Conservation (phyloP, 2,329 filamentous ascomycete species). For the Alternaria sp. region DNA sequence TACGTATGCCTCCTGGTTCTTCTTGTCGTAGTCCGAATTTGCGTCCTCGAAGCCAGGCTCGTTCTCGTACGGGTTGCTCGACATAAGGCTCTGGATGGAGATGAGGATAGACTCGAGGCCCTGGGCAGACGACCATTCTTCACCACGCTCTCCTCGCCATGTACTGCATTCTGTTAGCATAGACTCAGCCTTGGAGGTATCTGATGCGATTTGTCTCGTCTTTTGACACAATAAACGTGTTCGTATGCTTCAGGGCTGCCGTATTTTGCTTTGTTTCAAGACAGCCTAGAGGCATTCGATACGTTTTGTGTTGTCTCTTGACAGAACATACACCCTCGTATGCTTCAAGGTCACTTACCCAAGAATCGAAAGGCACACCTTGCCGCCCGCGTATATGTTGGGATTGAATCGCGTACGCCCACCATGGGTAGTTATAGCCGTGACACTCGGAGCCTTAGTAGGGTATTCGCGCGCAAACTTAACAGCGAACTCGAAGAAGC, state of each 20-base stretch:
- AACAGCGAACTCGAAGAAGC: constrained; percentile 91
- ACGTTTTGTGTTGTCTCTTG: too few relatives aligned
- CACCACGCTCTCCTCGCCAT: constrained; percentile 87
- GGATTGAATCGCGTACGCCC: constrained; percentile 92
- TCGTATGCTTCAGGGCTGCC: too few relatives aligned
- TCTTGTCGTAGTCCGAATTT: constrained; percentile 71
- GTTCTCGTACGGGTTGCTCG: constrained; percentile 90
- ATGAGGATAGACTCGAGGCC: constrained; percentile 92
- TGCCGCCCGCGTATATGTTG: constrained; percentile 90
- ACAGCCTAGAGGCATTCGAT: too few relatives aligned
- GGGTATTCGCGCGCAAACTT: constrained; percentile 88
- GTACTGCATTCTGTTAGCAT: constrained; percentile 64
- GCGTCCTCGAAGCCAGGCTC: constrained; percentile 90
- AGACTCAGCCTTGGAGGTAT: too few relatives aligned
- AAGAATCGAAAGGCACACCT: constrained; percentile 92
- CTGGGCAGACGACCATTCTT: constrained; percentile 96
- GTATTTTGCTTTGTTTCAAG: too few relatives aligned
- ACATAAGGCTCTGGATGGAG: constrained; percentile 97
- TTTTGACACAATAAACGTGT: too few relatives aligned
- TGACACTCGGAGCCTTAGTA: constrained; percentile 64
- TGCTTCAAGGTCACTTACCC: constrained; percentile 62
- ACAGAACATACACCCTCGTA: too few relatives aligned
- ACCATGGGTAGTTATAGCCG: constrained; percentile 83
- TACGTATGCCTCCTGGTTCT: constrained; percentile 75
- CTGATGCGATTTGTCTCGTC: too few relatives aligned